Evolutionary conservation across 495 filamentous ascomycete genomes (phyloP).

Genomic region (Cercophora newfieldiana): DNA sequence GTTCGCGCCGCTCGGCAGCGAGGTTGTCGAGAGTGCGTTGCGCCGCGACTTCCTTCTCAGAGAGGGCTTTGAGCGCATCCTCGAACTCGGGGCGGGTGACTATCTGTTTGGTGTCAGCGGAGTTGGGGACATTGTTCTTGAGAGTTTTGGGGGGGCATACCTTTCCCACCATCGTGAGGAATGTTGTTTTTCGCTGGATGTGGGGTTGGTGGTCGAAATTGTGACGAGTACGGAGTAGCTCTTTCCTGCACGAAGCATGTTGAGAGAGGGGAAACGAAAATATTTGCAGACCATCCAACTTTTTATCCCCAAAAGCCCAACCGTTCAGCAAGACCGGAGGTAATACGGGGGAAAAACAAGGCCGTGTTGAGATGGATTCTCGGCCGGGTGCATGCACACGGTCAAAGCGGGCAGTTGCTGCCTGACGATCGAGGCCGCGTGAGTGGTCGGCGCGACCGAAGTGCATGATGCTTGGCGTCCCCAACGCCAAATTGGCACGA

Average conservation of each 20-base stretch:
- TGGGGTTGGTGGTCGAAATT: no score
- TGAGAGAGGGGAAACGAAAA: background rate
- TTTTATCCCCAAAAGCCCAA: no score
- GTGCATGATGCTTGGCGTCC: background rate
- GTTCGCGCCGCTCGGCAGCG: constrained; percentile 32
- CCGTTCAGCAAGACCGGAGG: no score
- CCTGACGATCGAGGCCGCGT: constrained; percentile 47
- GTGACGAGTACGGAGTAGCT: no score
- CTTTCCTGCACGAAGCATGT: background rate
- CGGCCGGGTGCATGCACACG: background rate
- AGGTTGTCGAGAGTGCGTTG: constrained; percentile 15
- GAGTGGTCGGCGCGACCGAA: constrained; percentile 21
- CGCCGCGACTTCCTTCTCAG: background rate
- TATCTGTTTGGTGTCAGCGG: background rate
- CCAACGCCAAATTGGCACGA: background rate
- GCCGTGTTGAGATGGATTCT: no score
- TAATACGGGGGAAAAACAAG: no score
- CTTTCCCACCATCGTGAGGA: background rate
- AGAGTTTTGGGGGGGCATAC: background rate
- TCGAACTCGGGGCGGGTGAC: background rate
- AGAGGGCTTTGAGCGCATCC: background rate
- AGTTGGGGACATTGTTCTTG: no score
- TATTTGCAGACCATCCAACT: background rate
- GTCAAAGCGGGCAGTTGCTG: constrained; percentile 29
- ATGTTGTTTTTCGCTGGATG: background rate